Conservation (phyloP, 495 filamentous ascomycete genomes). For the Tuber aestivum region DNA sequence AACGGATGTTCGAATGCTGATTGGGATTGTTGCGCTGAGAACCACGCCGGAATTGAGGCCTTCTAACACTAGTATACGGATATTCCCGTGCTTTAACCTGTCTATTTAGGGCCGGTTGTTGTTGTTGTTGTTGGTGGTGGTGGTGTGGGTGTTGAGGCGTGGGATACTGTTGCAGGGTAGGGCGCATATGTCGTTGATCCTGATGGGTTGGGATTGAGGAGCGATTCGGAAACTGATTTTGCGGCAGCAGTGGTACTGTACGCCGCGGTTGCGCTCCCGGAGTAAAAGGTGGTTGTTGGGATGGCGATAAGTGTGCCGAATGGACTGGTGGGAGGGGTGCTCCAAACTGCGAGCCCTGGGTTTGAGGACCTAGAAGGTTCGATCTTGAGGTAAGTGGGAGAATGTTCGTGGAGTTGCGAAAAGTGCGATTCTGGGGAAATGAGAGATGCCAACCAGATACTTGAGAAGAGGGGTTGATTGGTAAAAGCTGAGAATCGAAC, state of each 20-base stretch:
- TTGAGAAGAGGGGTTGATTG: not conserved
- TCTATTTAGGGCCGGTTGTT: not conserved
- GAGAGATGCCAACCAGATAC: not conserved
- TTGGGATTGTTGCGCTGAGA: constrained; percentile 4
- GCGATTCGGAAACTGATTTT: constrained; percentile 13
- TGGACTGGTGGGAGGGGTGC: not conserved
- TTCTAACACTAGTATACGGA: constrained; percentile 4
- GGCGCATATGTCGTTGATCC: constrained; percentile 25
- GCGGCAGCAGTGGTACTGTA: not conserved
- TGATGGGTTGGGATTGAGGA: constrained; percentile 10
- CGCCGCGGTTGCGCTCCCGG: not conserved
- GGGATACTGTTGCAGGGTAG: constrained; percentile 9
- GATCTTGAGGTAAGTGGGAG: not conserved
- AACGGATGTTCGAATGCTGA: not conserved
- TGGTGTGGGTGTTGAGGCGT: not conserved
- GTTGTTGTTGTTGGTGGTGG: no score
- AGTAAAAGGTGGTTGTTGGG: not conserved
- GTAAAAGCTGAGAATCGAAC: not conserved
- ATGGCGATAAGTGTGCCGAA: not conserved
- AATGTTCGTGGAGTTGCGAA: not conserved
- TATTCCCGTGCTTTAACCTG: not conserved
- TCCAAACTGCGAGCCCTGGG: not conserved
- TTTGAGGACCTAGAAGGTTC: not conserved
- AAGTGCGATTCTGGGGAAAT: not conserved
- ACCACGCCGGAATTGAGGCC: not conserved